Percentiles rank a stretch among this genome's conserved stretches.
Evolutionary conservation across 176 grass and related monocot genomes (phyloP).

Genomic region (Ampelocalamus luodianensis): DNA sequence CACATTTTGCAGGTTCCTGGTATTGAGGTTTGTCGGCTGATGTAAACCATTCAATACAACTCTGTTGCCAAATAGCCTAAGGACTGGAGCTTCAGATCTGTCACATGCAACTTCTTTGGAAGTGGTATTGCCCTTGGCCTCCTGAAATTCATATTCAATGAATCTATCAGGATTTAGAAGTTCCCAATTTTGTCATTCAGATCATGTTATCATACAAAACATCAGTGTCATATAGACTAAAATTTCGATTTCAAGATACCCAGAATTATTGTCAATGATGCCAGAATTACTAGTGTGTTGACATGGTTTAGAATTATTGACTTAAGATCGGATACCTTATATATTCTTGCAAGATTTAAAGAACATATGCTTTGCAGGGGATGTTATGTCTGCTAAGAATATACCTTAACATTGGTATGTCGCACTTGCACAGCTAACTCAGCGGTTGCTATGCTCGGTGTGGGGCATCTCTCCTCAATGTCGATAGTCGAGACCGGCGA

Average conservation of each 20-base stretch:
- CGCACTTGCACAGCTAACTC: conserved; percentile 37
- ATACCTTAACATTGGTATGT: conserved; percentile 44
- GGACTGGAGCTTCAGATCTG: conserved; percentile 36
- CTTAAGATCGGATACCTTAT: conserved; percentile 20
- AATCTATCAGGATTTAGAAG: conserved; percentile 34
- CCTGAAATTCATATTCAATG: conserved; percentile 35
- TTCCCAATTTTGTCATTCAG: background rate
- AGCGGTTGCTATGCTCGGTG: conserved; percentile 20
- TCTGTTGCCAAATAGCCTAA: conserved; percentile 82
- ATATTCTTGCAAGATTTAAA: conserved; percentile 24
- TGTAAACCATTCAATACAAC: conserved; percentile 47
- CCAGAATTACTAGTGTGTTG: background rate
- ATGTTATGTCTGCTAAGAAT: background rate
- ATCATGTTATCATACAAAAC: background rate
- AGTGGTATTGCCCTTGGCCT: background rate
- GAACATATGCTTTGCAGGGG: conserved; percentile 24
- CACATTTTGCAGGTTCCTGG: background rate
- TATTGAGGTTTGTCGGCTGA: background rate
- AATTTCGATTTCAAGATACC: background rate
- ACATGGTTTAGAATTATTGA: conserved; percentile 23
- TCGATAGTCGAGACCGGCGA: conserved; percentile 56
- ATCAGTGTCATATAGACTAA: background rate
- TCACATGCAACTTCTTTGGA: conserved; percentile 32
- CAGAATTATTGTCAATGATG: conserved; percentile 9
- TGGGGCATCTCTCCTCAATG: conserved; percentile 47